phyloP scores from a whole-genome alignment of 345 rosid genomes.

The Rhizophora apiculata region DNA sequence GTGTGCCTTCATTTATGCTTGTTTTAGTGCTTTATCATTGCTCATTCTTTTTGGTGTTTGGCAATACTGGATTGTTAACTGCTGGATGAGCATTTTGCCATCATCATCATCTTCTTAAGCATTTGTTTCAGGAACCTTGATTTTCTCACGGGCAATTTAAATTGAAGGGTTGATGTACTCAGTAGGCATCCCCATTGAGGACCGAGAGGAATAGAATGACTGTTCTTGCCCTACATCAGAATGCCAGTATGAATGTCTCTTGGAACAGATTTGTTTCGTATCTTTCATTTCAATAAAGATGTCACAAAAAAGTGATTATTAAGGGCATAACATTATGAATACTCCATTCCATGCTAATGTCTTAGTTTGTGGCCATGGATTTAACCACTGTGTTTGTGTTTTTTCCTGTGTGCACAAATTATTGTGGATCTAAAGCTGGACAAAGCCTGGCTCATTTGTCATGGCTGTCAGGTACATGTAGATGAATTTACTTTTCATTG shows the following conservation, averaged over 20 bases:
- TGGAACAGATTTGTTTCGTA: background rate
- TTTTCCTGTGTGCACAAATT: too few relatives aligned
- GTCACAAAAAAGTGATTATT: slow-evolving; percentile 2
- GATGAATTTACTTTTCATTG: too few relatives aligned
- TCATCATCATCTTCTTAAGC: background rate
- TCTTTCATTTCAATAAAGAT: slow-evolving; percentile 18
- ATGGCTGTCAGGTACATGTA: too few relatives aligned
- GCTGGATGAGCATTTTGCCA: too few relatives aligned
- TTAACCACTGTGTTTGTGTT: background rate
- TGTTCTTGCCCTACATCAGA: slow-evolving; percentile 8
- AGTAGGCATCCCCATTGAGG: slow-evolving; percentile 15
- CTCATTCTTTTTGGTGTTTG: background rate
- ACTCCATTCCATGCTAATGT: background rate
- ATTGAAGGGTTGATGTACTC: background rate
- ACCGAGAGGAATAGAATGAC: background rate
- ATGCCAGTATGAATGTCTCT: background rate
- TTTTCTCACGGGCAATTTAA: background rate
- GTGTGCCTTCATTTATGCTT: background rate
- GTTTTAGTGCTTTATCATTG: too few relatives aligned
- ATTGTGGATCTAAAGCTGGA: too few relatives aligned
- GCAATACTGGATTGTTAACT: background rate
- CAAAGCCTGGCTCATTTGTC: too few relatives aligned
- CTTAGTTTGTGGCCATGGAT: slow-evolving; percentile 11
- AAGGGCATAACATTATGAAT: background rate
- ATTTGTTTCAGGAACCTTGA: background rate